phyloP scores from a whole-genome alignment of 305 asterid species.

The Fraxinus paxiana region DNA sequence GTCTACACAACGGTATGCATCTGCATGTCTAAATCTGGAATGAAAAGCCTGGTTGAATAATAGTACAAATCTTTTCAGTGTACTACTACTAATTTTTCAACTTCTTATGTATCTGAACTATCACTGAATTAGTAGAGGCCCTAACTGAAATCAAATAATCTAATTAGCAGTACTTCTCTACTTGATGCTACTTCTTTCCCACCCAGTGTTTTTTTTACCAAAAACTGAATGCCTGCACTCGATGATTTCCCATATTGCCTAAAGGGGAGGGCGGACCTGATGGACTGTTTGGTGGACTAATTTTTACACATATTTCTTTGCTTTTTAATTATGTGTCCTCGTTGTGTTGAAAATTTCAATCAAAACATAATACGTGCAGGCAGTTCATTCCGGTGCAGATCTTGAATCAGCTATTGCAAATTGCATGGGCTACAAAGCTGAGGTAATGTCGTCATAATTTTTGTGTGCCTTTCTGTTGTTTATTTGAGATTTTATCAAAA shows the following conservation, averaged over 20 bases:
- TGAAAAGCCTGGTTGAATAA: neutral
- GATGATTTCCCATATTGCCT: neutral
- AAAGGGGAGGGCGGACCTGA: neutral
- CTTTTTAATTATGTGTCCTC: neutral
- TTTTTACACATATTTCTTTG: neutral
- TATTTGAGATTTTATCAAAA: constrained; percentile 21
- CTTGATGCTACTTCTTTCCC: neutral
- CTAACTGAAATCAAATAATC: neutral
- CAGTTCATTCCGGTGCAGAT: constrained; percentile 99
- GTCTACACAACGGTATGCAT: constrained; percentile 14
- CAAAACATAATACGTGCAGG: constrained; percentile 47
- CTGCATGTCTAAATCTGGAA: neutral
- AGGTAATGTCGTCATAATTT: constrained; percentile 46
- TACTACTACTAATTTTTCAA: neutral
- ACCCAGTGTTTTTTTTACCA: neutral
- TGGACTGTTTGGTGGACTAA: neutral
- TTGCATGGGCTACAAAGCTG: constrained; percentile 88
- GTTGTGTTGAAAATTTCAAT: neutral
- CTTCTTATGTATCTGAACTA: neutral
- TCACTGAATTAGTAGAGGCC: neutral
- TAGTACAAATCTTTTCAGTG: neutral
- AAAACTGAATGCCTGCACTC: constrained; percentile 13
- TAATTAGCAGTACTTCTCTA: neutral
- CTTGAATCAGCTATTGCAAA: constrained; percentile 90
- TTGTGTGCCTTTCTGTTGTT: constrained; percentile 6